Conservation (phyloP, 1,284 basidiomycete species). For the Moesziomyces sp. region DNA sequence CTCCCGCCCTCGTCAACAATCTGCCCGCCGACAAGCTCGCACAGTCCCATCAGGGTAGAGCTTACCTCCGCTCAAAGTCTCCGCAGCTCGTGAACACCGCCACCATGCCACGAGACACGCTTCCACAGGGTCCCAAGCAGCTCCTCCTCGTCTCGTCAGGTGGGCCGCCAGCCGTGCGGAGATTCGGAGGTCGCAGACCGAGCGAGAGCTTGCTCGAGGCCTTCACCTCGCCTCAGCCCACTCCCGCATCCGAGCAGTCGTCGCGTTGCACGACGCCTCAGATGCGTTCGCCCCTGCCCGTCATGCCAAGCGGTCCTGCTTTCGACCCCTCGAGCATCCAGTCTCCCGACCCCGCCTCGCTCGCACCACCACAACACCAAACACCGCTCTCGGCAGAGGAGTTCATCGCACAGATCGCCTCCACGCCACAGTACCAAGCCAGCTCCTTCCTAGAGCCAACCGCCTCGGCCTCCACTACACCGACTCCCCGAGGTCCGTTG, state of each 20-base stretch:
- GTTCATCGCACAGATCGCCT: constrained; percentile 39
- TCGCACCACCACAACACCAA: not conserved
- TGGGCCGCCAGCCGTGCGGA: constrained; percentile 26
- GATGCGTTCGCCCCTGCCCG: constrained; percentile 37
- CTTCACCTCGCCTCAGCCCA: constrained; percentile 7
- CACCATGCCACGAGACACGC: constrained; percentile 3
- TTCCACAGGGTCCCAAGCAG: constrained; percentile 30
- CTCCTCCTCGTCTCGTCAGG: constrained; percentile 32
- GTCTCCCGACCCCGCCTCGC: constrained; percentile 15
- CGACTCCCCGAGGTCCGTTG: no score
- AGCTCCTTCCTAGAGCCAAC: constrained; percentile 29
- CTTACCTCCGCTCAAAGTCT: constrained; percentile 12
- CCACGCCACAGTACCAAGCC: constrained; percentile 38
- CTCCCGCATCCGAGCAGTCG: constrained; percentile 6
- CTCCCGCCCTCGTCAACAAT: not conserved
- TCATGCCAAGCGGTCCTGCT: constrained; percentile 40
- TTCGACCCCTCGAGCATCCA: constrained; percentile 18
- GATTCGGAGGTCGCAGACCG: constrained; percentile 29
- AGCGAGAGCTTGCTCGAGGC: constrained; percentile 25
- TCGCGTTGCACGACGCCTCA: constrained; percentile 35
- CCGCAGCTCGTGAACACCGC: constrained; percentile 8
- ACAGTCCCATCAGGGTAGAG: constrained; percentile 7
- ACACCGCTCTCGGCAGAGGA: constrained; percentile 26
- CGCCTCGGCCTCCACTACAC: not conserved
- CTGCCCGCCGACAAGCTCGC: constrained; percentile 10